Base-by-base conservation (phyloP, 2,329 filamentous ascomycete species). In the Plectosphaerella plurivora region DNA sequence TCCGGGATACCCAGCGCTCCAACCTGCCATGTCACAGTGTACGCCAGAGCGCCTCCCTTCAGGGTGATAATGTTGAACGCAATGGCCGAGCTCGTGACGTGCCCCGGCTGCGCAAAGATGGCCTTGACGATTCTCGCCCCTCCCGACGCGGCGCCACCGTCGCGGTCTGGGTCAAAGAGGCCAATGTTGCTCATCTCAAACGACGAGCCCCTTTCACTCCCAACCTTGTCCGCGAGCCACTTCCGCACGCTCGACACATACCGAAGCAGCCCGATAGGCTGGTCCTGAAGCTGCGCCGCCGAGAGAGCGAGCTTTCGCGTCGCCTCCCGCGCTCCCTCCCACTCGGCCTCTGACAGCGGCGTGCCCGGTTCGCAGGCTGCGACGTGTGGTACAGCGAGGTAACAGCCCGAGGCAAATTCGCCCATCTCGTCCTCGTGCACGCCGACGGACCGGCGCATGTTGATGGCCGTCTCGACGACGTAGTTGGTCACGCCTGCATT, bases 141-240 rank as follows among this genome's bases (percentile, higher is more conserved):
- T 8, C 37, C 37, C 14, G 14, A 5, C 9, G 50, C 48, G 51
- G 36, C 54, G 3, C 42, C 49, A 20, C 35, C n/a, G 2, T 37
- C 39, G 8, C n/a, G 36, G 1, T 50, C 51, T 4, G 35, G 44
- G 4, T 28, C 49, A 55, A 76, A 72, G 3, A 60, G 64, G 28
- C 69, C 66, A 3, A 76, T 48, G 54, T 78, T 78, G 59, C 74
- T 77, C 9, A 78, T 51, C 58, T 76, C 73, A 50, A 71, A 76
- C 5, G 72, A 73, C 15, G 55, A 62, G 41, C 73, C 71, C 24
- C 74, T 63, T 25, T 55, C 53, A 50, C 68, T 57, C 5, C 69
- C 68, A 9, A 75, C 48, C 45, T 75, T 71, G 2, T 63, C 63
- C 9, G 59, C 45, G 4, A 65, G 63, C 74, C 74, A 78, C 9